These are phyloP conservation scores for Metarhizium rileyi DNA, from an alignment of 2,329 filamentous ascomycete genomes.

Conservation along the genomic window DNA sequence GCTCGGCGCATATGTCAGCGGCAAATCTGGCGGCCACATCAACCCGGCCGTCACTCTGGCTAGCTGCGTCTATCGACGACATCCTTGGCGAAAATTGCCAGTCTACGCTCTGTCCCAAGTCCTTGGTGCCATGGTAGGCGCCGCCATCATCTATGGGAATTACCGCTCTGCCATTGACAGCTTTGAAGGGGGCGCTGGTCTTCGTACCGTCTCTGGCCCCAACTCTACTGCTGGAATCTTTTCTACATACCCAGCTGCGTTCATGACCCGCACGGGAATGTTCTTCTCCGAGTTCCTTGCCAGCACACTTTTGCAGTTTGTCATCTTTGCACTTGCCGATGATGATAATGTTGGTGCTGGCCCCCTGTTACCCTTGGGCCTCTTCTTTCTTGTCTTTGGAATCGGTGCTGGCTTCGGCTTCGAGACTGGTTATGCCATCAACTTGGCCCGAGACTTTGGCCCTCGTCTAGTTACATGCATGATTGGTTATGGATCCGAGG, in stretches of 20 bases:
- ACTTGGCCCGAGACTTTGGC: conserved; percentile 62
- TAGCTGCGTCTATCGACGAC: conserved; percentile 57
- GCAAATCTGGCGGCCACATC: conserved; percentile 57
- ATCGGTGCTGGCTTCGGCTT: conserved; percentile 65
- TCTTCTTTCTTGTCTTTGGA: conserved; percentile 67
- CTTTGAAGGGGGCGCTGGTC: conserved; percentile 49
- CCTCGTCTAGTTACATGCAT: conserved; percentile 57
- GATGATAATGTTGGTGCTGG: conserved; percentile 46
- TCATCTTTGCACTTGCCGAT: conserved; percentile 61
- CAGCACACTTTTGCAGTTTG: conserved; percentile 57
- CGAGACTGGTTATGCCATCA: conserved; percentile 70
- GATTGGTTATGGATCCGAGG: conserved; percentile 56
- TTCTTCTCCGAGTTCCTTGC: conserved; percentile 67
- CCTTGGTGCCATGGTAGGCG: conserved; percentile 55
- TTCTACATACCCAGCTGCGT: conserved; percentile 59
- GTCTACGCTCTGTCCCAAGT: conserved; percentile 57
- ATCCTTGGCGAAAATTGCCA: conserved; percentile 61
- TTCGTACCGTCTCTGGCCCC: conserved; percentile 49
- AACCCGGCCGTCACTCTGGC: conserved; percentile 61
- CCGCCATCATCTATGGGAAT: conserved; percentile 51
- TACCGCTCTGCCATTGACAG: conserved; percentile 55
- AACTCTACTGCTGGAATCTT: conserved; percentile 62
- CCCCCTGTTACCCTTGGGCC: conserved; percentile 43
- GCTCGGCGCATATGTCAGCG: conserved; percentile 57
- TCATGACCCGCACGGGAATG: conserved; percentile 56